Evolutionary conservation across 495 filamentous ascomycete genomes (phyloP).

Genomic region (Lasiosphaeris hirsuta): DNA sequence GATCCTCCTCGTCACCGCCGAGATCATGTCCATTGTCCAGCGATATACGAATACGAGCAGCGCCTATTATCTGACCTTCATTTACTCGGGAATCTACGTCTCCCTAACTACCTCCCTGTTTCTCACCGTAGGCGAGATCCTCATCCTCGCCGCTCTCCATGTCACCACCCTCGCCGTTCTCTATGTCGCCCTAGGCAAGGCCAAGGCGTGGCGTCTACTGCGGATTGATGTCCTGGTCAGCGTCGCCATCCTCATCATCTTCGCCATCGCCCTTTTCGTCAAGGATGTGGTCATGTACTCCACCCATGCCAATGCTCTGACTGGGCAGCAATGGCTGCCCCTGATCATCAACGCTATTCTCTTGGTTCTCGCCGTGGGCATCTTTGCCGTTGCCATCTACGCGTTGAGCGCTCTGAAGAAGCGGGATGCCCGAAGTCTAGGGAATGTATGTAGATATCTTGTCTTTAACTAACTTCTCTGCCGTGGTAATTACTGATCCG

Average conservation of each 20-base stretch:
- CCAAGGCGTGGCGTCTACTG: conserved; percentile 2
- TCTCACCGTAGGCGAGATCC: background rate
- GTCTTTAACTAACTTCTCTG: background rate
- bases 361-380: background rate
- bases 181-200: background rate
- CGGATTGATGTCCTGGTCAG: conserved; percentile 2
- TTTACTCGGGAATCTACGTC: background rate
- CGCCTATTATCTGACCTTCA: too few species aligned
- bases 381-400: conserved; percentile 5
- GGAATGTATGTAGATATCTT: background rate
- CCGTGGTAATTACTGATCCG: background rate
- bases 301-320: background rate
- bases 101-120: background rate
- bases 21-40: background rate
- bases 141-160: background rate
- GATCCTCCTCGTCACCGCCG: background rate
- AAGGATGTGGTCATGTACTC: background rate
- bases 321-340: conserved; percentile 6
- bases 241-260: background rate
- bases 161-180: background rate
- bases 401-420: conserved; percentile 5
- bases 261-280: background rate
- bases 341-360: conserved; percentile 11
- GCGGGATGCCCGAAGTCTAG: background rate
- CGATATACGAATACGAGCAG: too few species aligned